Evolutionary conservation across 176 grass and related monocot genomes (phyloP).

Genomic region (Cenchrus americanus): DNA sequence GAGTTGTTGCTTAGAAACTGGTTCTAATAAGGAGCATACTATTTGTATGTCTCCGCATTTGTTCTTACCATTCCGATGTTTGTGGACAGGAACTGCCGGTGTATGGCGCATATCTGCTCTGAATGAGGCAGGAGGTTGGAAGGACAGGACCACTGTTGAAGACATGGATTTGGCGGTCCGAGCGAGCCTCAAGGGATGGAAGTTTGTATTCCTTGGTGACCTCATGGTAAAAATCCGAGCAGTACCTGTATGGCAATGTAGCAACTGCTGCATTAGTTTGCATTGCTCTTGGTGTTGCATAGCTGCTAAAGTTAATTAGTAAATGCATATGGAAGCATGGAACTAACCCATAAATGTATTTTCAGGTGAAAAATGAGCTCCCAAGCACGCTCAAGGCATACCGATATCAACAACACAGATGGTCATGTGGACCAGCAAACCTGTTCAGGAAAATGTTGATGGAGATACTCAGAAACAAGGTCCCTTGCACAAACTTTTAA

Average conservation of each 20-base stretch:
- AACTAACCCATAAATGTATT: slow-evolving; percentile 1
- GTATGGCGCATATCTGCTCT: slow-evolving; percentile 75
- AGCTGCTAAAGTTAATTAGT: not conserved
- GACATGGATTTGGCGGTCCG: slow-evolving; percentile 87
- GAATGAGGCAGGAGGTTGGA: slow-evolving; percentile 79
- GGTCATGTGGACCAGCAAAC: slow-evolving; percentile 81
- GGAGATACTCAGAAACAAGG: slow-evolving; percentile 82
- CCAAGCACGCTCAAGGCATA: slow-evolving; percentile 80
- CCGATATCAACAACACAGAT: slow-evolving; percentile 81
- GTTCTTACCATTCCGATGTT: slow-evolving; percentile 23
- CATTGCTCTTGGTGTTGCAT: not conserved
- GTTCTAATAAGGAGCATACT: no score
- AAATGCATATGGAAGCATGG: not conserved
- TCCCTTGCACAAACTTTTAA: slow-evolving; percentile 31
- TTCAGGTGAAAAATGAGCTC: slow-evolving; percentile 83
- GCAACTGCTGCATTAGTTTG: not conserved
- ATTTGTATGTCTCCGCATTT: not conserved
- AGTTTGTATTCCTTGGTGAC: slow-evolving; percentile 73
- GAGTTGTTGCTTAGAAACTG: no score
- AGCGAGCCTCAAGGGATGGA: slow-evolving; percentile 78
- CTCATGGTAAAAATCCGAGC: slow-evolving; percentile 51
- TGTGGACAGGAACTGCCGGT: slow-evolving; percentile 62
- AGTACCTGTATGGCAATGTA: not conserved
- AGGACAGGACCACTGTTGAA: slow-evolving; percentile 77
- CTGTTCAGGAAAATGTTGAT: slow-evolving; percentile 80